Evolutionary conservation across 2,329 filamentous ascomycete genomes (phyloP).

Genomic region (Coniochaeta sp.): DNA sequence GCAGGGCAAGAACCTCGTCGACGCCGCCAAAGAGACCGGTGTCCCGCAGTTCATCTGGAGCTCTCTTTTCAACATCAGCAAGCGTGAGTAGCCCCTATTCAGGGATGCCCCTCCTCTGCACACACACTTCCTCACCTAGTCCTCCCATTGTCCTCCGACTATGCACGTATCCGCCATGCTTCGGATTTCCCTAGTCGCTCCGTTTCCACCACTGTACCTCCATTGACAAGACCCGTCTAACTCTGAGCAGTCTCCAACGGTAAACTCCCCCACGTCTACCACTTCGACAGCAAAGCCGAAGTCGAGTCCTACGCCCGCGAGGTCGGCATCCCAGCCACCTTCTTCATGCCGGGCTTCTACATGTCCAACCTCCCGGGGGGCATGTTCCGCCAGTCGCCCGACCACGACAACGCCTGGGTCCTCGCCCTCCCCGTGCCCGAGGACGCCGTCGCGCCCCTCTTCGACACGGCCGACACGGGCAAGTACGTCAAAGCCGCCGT

Average conservation of each 20-base stretch:
- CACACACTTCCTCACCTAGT: no score
- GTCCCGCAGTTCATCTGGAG: slow-evolving; percentile 38
- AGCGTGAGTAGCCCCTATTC: slow-evolving; percentile 22
- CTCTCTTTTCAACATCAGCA: slow-evolving; percentile 30
- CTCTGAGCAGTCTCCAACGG: slow-evolving; percentile 27
- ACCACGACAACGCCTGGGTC: slow-evolving; percentile 20
- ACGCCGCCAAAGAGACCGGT: slow-evolving; percentile 34
- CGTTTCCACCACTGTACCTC: background rate
- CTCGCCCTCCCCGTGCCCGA: slow-evolving; percentile 23
- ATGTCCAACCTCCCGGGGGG: slow-evolving; percentile 40
- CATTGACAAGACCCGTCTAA: background rate
- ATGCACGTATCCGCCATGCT: no score
- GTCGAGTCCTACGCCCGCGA: slow-evolving; percentile 46
- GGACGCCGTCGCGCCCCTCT: slow-evolving; percentile 24
- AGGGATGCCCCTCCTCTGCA: no score
- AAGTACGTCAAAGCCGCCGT: slow-evolving; percentile 31
- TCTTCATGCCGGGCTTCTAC: slow-evolving; percentile 45
- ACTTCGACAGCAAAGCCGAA: slow-evolving; percentile 52
- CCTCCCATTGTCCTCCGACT: no score
- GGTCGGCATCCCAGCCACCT: slow-evolving; percentile 38
- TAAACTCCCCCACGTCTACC: slow-evolving; percentile 31
- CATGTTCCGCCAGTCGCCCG: slow-evolving; percentile 19
- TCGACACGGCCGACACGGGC: slow-evolving; percentile 28
- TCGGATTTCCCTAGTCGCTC: no score
- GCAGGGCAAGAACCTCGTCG: slow-evolving; percentile 41